Evolutionary conservation across 352 stramenopile species (phyloP).

Genomic region (Phytophthora sansomeana): DNA sequence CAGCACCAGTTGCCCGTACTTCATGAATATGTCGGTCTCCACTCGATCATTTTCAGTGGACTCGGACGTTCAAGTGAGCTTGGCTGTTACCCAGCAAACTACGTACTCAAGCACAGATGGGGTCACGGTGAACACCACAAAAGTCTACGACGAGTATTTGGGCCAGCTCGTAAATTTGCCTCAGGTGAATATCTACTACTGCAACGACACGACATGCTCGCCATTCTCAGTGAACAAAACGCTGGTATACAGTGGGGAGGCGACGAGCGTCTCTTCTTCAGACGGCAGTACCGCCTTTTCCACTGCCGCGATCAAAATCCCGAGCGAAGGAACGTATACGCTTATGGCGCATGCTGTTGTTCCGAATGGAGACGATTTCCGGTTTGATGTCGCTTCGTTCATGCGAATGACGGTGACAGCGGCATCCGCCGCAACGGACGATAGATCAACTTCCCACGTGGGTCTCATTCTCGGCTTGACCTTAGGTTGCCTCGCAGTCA

Average conservation of each 20-base stretch:
- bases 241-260: constrained; percentile 34
- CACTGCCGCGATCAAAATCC: constrained; percentile 42
- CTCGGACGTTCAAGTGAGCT: constrained; percentile 32
- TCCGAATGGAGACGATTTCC: constrained; percentile 50
- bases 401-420: constrained; percentile 40
- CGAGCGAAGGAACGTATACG: constrained; percentile 52
- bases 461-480: constrained; percentile 48
- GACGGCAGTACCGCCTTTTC: constrained; percentile 33
- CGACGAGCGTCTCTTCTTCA: constrained; percentile 42
- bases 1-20: constrained; percentile 54
- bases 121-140: constrained; percentile 39
- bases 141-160: constrained; percentile 42
- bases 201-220: constrained; percentile 48
- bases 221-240: constrained; percentile 52
- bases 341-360: constrained; percentile 55
- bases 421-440: constrained; percentile 15
- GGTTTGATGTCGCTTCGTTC: constrained; percentile 55
- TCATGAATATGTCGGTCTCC: constrained; percentile 41
- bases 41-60: constrained; percentile 33
- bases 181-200: constrained; percentile 54
- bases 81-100: constrained; percentile 38
- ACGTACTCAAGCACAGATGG: constrained; percentile 17
- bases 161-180: constrained; percentile 47
- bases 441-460: constrained; percentile 23
- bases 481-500: constrained; percentile 34